Evolutionary conservation across 441 rosid species (phyloP).

Genomic region (Capsella rubella): DNA sequence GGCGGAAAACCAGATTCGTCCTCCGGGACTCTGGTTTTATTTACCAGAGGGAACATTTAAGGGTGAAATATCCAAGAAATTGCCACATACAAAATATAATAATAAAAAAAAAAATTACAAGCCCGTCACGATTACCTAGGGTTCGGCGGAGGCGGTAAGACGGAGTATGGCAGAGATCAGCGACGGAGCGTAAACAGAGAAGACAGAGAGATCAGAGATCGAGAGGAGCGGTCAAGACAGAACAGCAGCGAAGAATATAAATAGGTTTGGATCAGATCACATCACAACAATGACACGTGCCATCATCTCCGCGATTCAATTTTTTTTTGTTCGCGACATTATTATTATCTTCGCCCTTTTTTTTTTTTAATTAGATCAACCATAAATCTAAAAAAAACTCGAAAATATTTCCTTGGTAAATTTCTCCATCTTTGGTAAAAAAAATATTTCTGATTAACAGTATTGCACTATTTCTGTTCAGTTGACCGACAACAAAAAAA

Average conservation of each 20-base stretch:
- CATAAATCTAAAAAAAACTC: too few relatives aligned
- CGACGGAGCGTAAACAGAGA: slow-evolving; percentile 36
- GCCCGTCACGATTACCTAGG: slow-evolving; percentile 42
- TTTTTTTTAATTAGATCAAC: too few relatives aligned
- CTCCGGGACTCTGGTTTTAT: slow-evolving; percentile 33
- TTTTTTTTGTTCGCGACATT: neutral
- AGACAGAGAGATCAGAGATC: slow-evolving; percentile 52
- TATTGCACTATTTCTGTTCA: too few relatives aligned
- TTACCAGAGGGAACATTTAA: slow-evolving; percentile 16
- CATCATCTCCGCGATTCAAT: slow-evolving; percentile 43
- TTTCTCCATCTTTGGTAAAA: too few relatives aligned
- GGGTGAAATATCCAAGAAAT: neutral
- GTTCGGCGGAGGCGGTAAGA: slow-evolving; percentile 33
- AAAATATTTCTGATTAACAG: too few relatives aligned
- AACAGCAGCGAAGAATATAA: slow-evolving; percentile 82
- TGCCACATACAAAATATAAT: neutral
- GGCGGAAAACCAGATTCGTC: slow-evolving; percentile 8
- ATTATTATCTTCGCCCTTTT: too few relatives aligned
- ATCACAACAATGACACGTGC: slow-evolving; percentile 66
- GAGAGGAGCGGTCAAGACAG: slow-evolving; percentile 44
- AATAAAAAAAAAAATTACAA: neutral
- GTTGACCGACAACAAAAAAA: too few relatives aligned
- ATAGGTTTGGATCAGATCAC: slow-evolving; percentile 99
- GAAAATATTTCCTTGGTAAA: too few relatives aligned
- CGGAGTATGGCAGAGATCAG: slow-evolving; percentile 32